phyloP scores from a whole-genome alignment of 371 early-diverging fungal species.

The Conidiobolus incongruus region DNA sequence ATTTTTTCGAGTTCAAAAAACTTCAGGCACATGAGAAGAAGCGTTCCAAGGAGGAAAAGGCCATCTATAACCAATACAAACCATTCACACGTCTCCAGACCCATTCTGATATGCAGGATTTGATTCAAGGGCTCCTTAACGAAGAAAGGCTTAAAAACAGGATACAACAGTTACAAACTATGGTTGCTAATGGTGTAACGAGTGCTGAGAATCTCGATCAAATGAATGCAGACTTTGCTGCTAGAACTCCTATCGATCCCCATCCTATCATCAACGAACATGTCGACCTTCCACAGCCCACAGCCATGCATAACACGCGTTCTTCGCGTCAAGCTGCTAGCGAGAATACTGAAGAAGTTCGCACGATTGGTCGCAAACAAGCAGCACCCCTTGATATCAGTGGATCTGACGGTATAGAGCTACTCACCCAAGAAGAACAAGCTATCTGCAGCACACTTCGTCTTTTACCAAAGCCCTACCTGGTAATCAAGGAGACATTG shows the following conservation, averaged over 20 bases:
- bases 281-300: neutral
- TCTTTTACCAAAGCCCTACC: conserved; percentile 63
- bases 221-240: no score
- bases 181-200: no score
- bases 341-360: conserved; percentile 47
- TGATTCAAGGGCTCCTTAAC: conserved; percentile 51
- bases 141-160: neutral
- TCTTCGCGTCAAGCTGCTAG: conserved; percentile 9
- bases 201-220: no score
- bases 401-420: conserved; percentile 62
- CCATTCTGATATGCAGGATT: conserved; percentile 50
- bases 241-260: no score
- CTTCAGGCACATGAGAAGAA: conserved; percentile 51
- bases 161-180: no score
- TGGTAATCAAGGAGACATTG: conserved; percentile 74
- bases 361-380: conserved; percentile 51
- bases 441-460: conserved; percentile 58
- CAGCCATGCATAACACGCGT: neutral
- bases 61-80: conserved; percentile 45
- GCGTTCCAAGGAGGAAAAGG: conserved; percentile 65
- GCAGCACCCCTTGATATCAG: conserved; percentile 53
- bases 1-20: conserved; percentile 65
- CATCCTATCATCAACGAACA: neutral
- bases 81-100: conserved; percentile 81
- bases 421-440: conserved; percentile 57